These are phyloP conservation scores for Juglanconis oblonga DNA, from an alignment of 2,329 filamentous ascomycete species.

Conservation along the genomic window DNA sequence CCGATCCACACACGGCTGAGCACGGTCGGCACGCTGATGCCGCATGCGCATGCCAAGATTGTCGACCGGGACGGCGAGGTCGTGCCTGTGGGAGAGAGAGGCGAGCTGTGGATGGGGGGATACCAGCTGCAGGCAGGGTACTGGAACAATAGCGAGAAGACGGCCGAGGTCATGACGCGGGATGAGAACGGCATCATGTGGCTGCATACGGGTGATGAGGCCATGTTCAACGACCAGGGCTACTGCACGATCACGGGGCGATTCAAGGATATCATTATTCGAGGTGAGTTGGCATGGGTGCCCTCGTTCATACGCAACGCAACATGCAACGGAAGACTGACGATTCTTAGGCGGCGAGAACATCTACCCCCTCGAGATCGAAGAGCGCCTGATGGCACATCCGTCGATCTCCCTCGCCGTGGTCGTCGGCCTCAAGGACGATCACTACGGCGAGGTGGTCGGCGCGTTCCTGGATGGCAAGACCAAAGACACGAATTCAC, in stretches of 20 bases:
- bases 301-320: slow-evolving; percentile 17
- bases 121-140: slow-evolving; percentile 71
- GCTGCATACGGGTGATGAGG: slow-evolving; percentile 67
- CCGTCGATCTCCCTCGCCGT: slow-evolving; percentile 60
- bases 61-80: slow-evolving; percentile 64
- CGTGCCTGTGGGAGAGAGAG: slow-evolving; percentile 64
- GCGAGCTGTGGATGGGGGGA: slow-evolving; percentile 75
- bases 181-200: slow-evolving; percentile 56
- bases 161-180: slow-evolving; percentile 55
- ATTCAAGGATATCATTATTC: slow-evolving; percentile 78
- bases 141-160: slow-evolving; percentile 72
- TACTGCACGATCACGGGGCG: slow-evolving; percentile 72
- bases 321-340: neutral
- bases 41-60: slow-evolving; percentile 75
- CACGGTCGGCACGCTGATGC: slow-evolving; percentile 74
- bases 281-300: slow-evolving; percentile 42
- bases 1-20: slow-evolving; percentile 62
- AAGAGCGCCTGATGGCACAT: slow-evolving; percentile 67
- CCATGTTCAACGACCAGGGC: slow-evolving; percentile 64
- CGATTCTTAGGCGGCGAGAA: slow-evolving; percentile 61
- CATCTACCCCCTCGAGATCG: slow-evolving; percentile 71
- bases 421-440: slow-evolving; percentile 67
- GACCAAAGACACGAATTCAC: slow-evolving; percentile 25
- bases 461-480: slow-evolving; percentile 57
- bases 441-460: slow-evolving; percentile 72